A percentile compares a stretch with the other conserved stretches of the same genome.
These are phyloP conservation scores for Diospyros kaki DNA, from an alignment of 148 eudicot species.

Conservation along the genomic window DNA sequence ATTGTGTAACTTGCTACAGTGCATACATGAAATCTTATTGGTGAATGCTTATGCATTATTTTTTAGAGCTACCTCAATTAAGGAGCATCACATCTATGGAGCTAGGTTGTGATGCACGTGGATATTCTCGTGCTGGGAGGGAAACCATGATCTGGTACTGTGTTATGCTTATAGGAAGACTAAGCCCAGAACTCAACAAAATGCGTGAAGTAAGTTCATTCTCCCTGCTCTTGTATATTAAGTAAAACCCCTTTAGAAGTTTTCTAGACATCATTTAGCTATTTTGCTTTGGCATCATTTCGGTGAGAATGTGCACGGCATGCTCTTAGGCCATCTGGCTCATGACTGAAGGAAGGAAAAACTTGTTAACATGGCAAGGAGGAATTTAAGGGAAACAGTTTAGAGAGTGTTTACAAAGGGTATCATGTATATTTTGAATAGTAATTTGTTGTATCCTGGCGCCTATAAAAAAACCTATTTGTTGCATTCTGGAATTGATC, in stretches of 20 bases:
- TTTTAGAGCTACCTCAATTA: slow-evolving; percentile 79
- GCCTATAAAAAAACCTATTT: not conserved
- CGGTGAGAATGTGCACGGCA: not conserved
- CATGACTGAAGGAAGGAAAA: too few relatives aligned
- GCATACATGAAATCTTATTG: not conserved
- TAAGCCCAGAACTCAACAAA: slow-evolving; percentile 66
- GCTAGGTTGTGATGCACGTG: slow-evolving; percentile 8
- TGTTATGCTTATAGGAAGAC: slow-evolving; percentile 76
- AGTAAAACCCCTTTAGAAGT: not conserved
- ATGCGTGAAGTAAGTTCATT: slow-evolving; percentile 82
- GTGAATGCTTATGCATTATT: slow-evolving; percentile 11
- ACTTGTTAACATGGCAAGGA: not conserved
- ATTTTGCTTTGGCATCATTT: not conserved
- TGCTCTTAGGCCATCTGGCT: not conserved
- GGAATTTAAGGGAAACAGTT: not conserved
- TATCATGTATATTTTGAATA: too few relatives aligned
- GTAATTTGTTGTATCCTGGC: too few relatives aligned
- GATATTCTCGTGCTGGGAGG: slow-evolving; percentile 20
- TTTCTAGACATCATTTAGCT: not conserved
- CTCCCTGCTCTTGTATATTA: not conserved
- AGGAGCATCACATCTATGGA: slow-evolving; percentile 85
- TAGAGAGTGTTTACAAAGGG: not conserved
- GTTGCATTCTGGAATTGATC: not conserved
- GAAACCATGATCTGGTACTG: slow-evolving; percentile 76
- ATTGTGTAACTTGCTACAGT: not conserved